phyloP scores from a whole-genome alignment of 345 rosid genomes.

The Nasturtium officinale region DNA sequence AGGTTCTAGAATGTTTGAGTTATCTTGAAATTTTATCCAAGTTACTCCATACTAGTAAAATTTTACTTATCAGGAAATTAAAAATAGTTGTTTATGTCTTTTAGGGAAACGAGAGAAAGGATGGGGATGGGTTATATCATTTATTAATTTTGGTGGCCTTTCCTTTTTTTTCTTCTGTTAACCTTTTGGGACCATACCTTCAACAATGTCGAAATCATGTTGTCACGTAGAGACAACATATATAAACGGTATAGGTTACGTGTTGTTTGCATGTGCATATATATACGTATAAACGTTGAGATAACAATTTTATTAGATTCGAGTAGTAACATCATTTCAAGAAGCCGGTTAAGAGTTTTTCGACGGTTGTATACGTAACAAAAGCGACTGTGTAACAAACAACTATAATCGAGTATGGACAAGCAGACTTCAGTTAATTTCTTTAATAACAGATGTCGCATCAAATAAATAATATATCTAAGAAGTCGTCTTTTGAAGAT shows the following conservation, averaged over 20 bases:
- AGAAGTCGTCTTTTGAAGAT: too few relatives aligned
- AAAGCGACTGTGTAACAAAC: conserved; percentile 7
- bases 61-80: neutral
- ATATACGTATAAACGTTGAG: conserved; percentile 6
- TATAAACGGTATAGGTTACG: conserved; percentile 30
- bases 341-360: neutral
- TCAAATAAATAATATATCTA: too few relatives aligned
- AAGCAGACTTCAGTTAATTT: neutral
- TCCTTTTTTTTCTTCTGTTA: conserved; percentile 27
- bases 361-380: conserved; percentile 6
- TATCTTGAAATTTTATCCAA: neutral
- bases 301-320: neutral
- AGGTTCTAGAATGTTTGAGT: neutral
- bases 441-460: neutral
- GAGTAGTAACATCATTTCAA: too few relatives aligned
- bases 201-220: conserved; percentile 34
- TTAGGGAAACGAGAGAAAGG: neutral
- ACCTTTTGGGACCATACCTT: conserved; percentile 33
- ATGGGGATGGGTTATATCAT: conserved; percentile 27
- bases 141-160: conserved; percentile 19
- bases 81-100: neutral
- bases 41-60: neutral
- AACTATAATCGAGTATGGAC: neutral
- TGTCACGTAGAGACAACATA: conserved; percentile 27
- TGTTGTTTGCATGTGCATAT: conserved; percentile 21